Base-by-base conservation (phyloP, 345 rosid genomes). In the Syzygium grande region DNA sequence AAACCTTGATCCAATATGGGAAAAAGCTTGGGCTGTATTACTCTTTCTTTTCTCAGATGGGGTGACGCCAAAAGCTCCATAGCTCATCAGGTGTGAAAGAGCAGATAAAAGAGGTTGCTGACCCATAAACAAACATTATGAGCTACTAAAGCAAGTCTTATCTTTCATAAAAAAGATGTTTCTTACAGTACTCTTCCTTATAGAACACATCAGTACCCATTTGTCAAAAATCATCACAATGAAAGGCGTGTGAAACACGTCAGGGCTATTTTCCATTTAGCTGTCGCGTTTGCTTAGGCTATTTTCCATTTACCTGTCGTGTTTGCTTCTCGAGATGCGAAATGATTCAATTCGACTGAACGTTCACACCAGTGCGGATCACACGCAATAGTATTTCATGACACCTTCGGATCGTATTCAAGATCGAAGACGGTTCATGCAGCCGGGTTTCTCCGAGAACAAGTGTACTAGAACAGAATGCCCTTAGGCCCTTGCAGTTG, bases 301-400 rank as follows among this genome's bases (percentile, higher is more conserved):
- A 14, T 0, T n/a, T 61, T 61, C 13, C 17, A n/a, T 61, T 61
- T 61, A 34, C 0, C 0, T 38, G 25, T 21, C 14, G 7, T 1
- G 3, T 73, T 11, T 38, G 49, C 0, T 73, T 5, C 11, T 73
- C 4, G 15, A 38, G 27, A 73, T 38, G 3, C 0, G 0, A 38
- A 43, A 43, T 43, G 46, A 43, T 43, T 38, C 25, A 11, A 73
- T 19, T 1, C 1, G 1, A 73, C 10, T 9, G 3, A 34, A 0
- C 0, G 38, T 11, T 19, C 1, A 30, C 11, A 1, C 4, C 2
- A 0, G 7, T 19, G 7, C 6, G 21, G 21, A 73, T 19, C 11
- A 34, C 8, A 2, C 7, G 1, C 3, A 0, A 17, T 6, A 0
- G 1, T 38, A 73, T 34, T 21, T 14, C 15, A 5, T 9, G 22